Evolutionary conservation across 2,329 filamentous ascomycete genomes (phyloP).

Genomic region (Clarireedia monteithiana): DNA sequence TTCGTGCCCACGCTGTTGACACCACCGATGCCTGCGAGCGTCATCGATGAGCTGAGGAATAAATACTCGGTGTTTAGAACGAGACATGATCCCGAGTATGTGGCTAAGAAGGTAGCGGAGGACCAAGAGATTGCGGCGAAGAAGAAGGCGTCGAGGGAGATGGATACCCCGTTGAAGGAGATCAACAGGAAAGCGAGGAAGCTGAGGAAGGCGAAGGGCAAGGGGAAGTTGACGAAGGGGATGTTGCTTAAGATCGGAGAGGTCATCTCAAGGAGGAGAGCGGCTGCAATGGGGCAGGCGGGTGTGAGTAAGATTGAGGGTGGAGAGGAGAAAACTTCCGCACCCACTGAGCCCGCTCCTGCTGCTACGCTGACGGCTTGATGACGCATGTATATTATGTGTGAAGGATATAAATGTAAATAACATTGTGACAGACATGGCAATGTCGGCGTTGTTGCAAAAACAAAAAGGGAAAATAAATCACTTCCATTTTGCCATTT

Average conservation of each 20-base stretch:
- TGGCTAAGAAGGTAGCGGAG: constrained; percentile 55
- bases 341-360: not conserved
- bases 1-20: constrained; percentile 71
- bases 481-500: constrained; percentile 7
- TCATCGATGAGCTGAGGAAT: constrained; percentile 81
- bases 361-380: constrained; percentile 6
- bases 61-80: constrained; percentile 77
- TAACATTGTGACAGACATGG: constrained; percentile 1
- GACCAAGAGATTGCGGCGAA: constrained; percentile 37
- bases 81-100: constrained; percentile 68
- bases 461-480: constrained; percentile 10
- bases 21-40: constrained; percentile 68
- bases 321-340: not conserved
- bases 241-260: constrained; percentile 29
- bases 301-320: constrained; percentile 10
- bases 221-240: constrained; percentile 23
- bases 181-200: constrained; percentile 24
- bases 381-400: constrained; percentile 26
- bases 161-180: constrained; percentile 29
- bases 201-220: constrained; percentile 25
- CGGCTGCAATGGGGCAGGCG: constrained; percentile 13
- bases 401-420: constrained; percentile 12
- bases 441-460: constrained; percentile 21
- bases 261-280: constrained; percentile 26
- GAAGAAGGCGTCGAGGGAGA: constrained; percentile 20